Evolutionary conservation across 371 early-diverging fungal species (phyloP), one percentile per base, ranked within the genome.

Genomic region (Saksenaea vasiformis): DNA sequence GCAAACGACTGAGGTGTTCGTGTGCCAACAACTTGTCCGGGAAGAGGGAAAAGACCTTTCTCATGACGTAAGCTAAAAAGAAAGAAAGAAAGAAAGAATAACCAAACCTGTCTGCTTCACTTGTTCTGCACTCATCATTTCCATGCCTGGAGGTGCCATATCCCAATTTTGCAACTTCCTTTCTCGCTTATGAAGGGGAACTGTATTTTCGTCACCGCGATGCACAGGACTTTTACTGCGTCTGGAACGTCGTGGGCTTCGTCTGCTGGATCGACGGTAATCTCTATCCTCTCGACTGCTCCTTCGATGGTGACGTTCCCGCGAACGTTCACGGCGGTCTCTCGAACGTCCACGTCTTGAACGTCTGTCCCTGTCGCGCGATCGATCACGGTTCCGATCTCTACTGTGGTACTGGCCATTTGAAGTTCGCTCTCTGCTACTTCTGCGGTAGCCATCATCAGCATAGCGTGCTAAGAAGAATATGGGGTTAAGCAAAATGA

Each of bases 81-180:
- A 15, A 22, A 22, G 9, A 17, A 26, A 36, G 10, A 38, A 22
- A 1, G 15, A 8, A 56, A 19, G 44, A 31, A 17, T 5, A 8
- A 15, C 24, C 68, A 17, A 70, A 90, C 93, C 97, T 31, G 96
- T 91, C 15, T 88, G 87, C 77, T 98, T 98, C 61, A 93, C 98
- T 63, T 97, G 92, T 57, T 83, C 80, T 5, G 93, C 94, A 10
- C 93, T 84, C 84, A 96, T 85, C 56, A 86, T 88, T 71, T 98
- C 97, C 76, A 90, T 97, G 24, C 97, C 98, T 17, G 88, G 86
- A 41, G 98, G 98, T 1, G 95, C 85, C 62, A 92, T 82, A 78
- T 98, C 98, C 98, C 98, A 98, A 70, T 91, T 87, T 60, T 89
- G 85, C 36, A 97, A 83, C 75, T 92, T 94, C 37, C 92, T 81